These are phyloP conservation scores for Passiflora organensis DNA, from an alignment of 345 rosid species.

Conservation along the genomic window DNA sequence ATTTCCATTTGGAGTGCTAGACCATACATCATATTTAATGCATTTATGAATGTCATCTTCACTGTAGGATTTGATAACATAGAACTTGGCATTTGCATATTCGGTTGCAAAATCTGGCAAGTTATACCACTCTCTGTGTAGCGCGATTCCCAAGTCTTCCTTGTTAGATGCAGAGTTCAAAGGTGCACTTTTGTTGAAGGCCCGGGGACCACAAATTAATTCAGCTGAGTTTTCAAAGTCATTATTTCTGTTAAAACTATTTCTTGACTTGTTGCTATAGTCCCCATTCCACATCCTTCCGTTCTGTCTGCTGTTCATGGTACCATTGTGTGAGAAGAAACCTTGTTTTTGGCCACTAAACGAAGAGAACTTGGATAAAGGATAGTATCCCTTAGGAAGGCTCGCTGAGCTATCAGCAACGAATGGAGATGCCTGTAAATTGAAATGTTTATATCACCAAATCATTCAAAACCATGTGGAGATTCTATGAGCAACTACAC, in stretches of 20 bases:
- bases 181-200: constrained; percentile 30
- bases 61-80: constrained; percentile 68
- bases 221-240: constrained; percentile 45
- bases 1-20: constrained; percentile 68
- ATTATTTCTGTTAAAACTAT: constrained; percentile 27
- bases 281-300: constrained; percentile 44
- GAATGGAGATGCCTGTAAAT: constrained; percentile 31
- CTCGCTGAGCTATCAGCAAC: constrained; percentile 35
- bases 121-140: constrained; percentile 45
- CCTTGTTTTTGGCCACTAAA: constrained; percentile 40
- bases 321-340: constrained; percentile 21
- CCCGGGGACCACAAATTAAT: constrained; percentile 68
- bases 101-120: constrained; percentile 48
- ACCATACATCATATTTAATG: constrained; percentile 70
- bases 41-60: constrained; percentile 80
- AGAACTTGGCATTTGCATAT: constrained; percentile 53
- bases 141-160: constrained; percentile 28
- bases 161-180: constrained; percentile 36
- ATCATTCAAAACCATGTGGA: not conserved
- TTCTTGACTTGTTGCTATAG: constrained; percentile 29
- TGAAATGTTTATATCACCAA: constrained; percentile 9
- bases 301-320: constrained; percentile 32
- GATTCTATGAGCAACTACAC: not conserved
- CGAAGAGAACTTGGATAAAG: constrained; percentile 30
- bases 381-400: constrained; percentile 35